Percentiles rank a stretch among this genome's conserved stretches.
Conservation (phyloP, 2,329 filamentous ascomycete genomes). For the Penicillium sp. region DNA sequence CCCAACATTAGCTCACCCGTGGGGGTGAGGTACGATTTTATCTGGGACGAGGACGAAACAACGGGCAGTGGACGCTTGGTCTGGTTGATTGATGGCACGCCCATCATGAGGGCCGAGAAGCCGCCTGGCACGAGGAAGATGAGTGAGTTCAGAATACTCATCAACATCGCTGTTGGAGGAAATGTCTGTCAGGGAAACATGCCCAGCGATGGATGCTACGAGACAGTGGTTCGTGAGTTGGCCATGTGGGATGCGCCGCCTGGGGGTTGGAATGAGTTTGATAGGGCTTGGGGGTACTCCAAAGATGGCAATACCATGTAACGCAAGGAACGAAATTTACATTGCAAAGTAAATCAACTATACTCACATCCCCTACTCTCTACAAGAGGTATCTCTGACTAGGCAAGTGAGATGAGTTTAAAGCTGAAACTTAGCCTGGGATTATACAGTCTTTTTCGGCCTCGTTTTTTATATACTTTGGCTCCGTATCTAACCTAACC, state of each 20-base stretch:
- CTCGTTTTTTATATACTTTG: too few species aligned
- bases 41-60: constrained; percentile 25
- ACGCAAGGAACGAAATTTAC: constrained; percentile 7
- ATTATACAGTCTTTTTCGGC: too few species aligned
- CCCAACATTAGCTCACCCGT: constrained; percentile 22
- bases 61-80: constrained; percentile 22
- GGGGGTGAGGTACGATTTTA: constrained; percentile 24
- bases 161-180: constrained; percentile 27
- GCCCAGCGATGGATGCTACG: constrained; percentile 24
- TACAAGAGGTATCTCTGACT: constrained; percentile 1
- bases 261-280: constrained; percentile 22
- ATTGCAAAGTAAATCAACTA: constrained; percentile 6
- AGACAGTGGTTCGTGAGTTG: constrained; percentile 24
- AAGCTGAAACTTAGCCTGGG: too few species aligned
- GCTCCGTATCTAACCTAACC: too few species aligned
- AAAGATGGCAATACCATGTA: constrained; percentile 27
- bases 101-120: constrained; percentile 27
- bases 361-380: not conserved
- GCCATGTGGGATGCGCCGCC: constrained; percentile 27
- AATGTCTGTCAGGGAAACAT: constrained; percentile 27
- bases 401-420: not conserved
- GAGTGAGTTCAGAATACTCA: constrained; percentile 27
- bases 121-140: constrained; percentile 26
- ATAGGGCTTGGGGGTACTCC: constrained; percentile 17
- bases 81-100: constrained; percentile 25